Percentiles rank a stretch among this genome's conserved stretches.
Conservation (phyloP, 345 rosid genomes). For the Brassica carinata region DNA sequence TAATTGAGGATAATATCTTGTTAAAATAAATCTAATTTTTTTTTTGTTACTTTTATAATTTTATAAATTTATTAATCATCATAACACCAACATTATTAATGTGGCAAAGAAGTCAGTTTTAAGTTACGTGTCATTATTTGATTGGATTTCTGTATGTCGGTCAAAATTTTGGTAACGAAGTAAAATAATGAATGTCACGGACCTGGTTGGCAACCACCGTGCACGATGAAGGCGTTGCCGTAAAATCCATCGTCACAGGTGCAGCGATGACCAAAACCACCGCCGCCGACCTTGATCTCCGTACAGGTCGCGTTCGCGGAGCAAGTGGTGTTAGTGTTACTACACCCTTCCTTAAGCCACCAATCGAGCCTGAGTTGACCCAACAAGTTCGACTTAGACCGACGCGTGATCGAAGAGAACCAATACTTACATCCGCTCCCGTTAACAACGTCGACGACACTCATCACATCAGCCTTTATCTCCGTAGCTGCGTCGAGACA, state of each 20-base stretch:
- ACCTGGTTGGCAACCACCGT: conserved; percentile 14
- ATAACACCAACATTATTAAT: not conserved
- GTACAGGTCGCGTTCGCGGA: not conserved
- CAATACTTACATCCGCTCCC: not conserved
- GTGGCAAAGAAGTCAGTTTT: not conserved
- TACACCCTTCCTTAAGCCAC: conserved; percentile 5
- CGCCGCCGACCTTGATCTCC: not conserved
- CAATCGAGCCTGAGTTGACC: conserved; percentile 11
- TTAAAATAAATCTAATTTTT: not conserved
- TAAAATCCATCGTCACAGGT: not conserved
- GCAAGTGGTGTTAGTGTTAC: not conserved
- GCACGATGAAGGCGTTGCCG: conserved; percentile 9
- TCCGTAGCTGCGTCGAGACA: not conserved
- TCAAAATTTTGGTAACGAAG: not conserved
- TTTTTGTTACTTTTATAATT: not conserved
- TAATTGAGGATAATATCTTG: not conserved
- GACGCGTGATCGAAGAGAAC: conserved; percentile 1
- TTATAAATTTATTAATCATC: not conserved
- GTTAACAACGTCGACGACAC: not conserved
- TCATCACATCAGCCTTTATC: not conserved
- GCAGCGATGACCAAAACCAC: conserved; percentile 10
- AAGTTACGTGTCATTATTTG: not conserved
- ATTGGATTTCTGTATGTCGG: not conserved
- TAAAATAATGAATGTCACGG: not conserved
- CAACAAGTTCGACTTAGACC: not conserved